Percentiles rank a stretch among this genome's conserved stretches.
phyloP scores from a whole-genome alignment of 1,284 basidiomycete species.

The Tylopilus sp. region DNA sequence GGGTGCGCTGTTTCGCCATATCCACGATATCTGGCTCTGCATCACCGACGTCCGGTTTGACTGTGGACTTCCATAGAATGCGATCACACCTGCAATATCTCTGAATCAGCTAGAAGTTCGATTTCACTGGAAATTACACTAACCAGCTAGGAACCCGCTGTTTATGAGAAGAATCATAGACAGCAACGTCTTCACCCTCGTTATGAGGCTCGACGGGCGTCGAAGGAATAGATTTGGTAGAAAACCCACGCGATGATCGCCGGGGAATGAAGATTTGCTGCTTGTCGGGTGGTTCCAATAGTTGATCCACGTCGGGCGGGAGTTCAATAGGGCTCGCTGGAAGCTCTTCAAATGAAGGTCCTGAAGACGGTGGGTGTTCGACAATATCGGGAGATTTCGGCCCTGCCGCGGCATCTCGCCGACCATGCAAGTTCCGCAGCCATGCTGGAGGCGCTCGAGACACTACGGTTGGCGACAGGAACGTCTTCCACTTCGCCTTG shows the following conservation, averaged over 20 bases:
- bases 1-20: conserved; percentile 37
- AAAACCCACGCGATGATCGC: conserved; percentile 37
- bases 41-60: conserved; percentile 41
- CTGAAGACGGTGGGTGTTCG: conserved; percentile 25
- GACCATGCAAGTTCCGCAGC: conserved; percentile 25
- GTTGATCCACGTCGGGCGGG: conserved; percentile 2
- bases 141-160: conserved; percentile 80
- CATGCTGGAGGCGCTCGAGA: conserved; percentile 36
- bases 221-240: conserved; percentile 37
- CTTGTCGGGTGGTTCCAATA: conserved; percentile 26
- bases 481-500: conserved; percentile 54
- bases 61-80: conserved; percentile 72
- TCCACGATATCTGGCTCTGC: conserved; percentile 39
- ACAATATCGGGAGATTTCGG: conserved; percentile 26
- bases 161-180: conserved; percentile 76
- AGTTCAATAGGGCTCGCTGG: conserved; percentile 25
- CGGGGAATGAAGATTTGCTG: conserved; percentile 37
- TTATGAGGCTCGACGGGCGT: conserved; percentile 36
- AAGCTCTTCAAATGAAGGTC: conserved; percentile 25
- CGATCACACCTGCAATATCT: conserved; percentile 62
- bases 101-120: conserved; percentile 1
- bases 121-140: conserved; percentile 5
- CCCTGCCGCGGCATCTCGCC: conserved; percentile 8
- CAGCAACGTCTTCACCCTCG: conserved; percentile 49
- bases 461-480: conserved; percentile 37